These are phyloP conservation scores for Taphrina confusa DNA, from an alignment of 1,139 yeast species.

Conservation along the genomic window DNA sequence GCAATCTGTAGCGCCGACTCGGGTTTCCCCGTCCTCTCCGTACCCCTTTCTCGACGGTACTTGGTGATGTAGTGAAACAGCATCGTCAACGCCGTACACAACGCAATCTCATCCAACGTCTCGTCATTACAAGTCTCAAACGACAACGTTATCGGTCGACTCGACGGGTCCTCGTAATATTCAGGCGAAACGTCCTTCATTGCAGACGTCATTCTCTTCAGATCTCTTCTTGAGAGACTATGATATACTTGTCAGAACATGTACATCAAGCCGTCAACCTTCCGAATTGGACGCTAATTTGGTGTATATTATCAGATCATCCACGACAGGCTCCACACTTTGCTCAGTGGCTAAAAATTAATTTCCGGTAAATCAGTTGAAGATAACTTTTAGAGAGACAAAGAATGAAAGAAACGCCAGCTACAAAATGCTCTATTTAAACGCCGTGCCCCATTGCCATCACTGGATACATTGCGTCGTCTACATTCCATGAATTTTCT, in stretches of 20 bases:
- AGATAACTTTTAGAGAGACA: too few species aligned
- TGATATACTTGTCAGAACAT: too few species aligned
- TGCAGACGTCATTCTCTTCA: background rate
- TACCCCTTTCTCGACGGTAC: background rate
- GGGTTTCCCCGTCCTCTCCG: background rate
- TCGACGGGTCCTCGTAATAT: background rate
- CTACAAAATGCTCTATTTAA: too few species aligned
- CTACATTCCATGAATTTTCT: background rate
- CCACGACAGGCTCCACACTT: too few species aligned
- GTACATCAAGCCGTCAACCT: too few species aligned
- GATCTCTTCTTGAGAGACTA: too few species aligned
- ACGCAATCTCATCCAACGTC: background rate
- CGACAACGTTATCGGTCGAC: background rate
- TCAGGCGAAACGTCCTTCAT: slow-evolving; percentile 1
- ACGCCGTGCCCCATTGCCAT: too few species aligned
- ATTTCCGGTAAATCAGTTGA: too few species aligned
- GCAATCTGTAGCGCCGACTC: background rate
- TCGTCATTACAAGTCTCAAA: background rate
- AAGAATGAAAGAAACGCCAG: too few species aligned
- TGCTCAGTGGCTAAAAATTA: too few species aligned
- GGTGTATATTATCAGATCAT: too few species aligned
- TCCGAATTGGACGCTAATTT: too few species aligned
- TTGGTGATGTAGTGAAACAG: background rate
- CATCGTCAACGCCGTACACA: background rate
- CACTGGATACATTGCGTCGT: background rate